These are phyloP conservation scores for Clitoria ternatea DNA, from an alignment of 306 rosid species.

Conservation along the genomic window DNA sequence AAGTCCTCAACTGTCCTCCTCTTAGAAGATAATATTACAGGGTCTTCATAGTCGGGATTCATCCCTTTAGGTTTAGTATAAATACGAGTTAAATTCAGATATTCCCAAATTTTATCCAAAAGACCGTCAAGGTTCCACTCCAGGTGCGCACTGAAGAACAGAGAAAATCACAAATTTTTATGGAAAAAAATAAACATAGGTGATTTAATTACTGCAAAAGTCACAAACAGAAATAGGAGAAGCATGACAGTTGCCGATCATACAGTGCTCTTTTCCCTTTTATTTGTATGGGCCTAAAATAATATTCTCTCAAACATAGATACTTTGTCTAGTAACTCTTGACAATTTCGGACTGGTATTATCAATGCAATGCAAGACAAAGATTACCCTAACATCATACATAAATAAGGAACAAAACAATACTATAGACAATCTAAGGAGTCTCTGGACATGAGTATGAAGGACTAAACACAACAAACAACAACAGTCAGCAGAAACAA, in stretches of 20 bases:
- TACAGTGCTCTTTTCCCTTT: not conserved
- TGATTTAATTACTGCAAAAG: not conserved
- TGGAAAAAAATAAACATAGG: not conserved
- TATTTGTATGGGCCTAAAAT: not conserved
- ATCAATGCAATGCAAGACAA: not conserved
- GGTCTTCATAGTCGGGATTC: conserved; percentile 99
- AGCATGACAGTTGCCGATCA: not conserved
- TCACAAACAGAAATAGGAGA: not conserved
- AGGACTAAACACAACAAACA: not conserved
- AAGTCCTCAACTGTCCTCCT: conserved; percentile 87
- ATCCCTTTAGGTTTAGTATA: conserved; percentile 97
- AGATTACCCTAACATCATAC: not conserved
- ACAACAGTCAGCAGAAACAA: not conserved
- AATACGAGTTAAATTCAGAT: conserved; percentile 84
- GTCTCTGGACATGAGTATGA: not conserved
- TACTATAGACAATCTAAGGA: not conserved
- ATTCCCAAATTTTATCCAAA: conserved; percentile 93
- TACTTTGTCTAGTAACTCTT: not conserved
- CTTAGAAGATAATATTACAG: conserved; percentile 92
- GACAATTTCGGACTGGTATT: not conserved
- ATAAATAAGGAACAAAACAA: not conserved
- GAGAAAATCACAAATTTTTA: conserved; percentile 21
- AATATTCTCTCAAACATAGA: not conserved
- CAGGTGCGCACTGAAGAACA: conserved; percentile 78
- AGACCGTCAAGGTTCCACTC: conserved; percentile 99